Percentiles rank a stretch among this genome's conserved stretches.
Evolutionary conservation across 805 yeast species (phyloP).

Genomic region (Torulaspora indica): DNA sequence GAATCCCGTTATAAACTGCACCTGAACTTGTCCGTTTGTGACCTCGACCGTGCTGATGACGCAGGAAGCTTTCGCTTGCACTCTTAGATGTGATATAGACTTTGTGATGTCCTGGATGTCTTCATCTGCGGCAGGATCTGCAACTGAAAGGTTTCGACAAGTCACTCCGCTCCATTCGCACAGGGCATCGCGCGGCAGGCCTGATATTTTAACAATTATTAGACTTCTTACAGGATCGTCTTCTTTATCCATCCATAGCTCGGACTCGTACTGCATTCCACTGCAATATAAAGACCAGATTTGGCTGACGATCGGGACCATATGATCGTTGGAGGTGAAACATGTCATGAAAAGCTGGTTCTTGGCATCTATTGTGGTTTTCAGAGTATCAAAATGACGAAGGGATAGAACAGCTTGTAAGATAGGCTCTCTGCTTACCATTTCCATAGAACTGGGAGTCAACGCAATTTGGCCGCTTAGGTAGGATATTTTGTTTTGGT

Average conservation of each 20-base stretch:
- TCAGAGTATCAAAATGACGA: slow-evolving; percentile 68
- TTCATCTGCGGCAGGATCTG: slow-evolving; percentile 43
- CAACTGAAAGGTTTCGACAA: slow-evolving; percentile 36
- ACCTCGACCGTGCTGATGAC: slow-evolving; percentile 5
- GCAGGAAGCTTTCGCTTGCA: background rate
- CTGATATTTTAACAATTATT: slow-evolving; percentile 50
- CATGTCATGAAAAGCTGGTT: slow-evolving; percentile 50
- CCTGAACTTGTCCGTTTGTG: slow-evolving; percentile 3
- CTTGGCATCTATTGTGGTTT: slow-evolving; percentile 46
- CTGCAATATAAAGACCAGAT: slow-evolving; percentile 47
- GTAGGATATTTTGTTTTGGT: slow-evolving; percentile 48
- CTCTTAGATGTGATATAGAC: background rate
- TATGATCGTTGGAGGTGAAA: slow-evolving; percentile 41
- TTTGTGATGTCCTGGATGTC: slow-evolving; percentile 16
- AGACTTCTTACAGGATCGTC: slow-evolving; percentile 33
- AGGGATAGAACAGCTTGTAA: slow-evolving; percentile 53
- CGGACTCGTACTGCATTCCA: slow-evolving; percentile 20
- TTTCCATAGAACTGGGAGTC: slow-evolving; percentile 63
- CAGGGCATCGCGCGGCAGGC: slow-evolving; percentile 57
- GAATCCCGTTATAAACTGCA: slow-evolving; percentile 23
- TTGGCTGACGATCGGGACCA: slow-evolving; percentile 34
- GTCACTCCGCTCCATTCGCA: slow-evolving; percentile 75
- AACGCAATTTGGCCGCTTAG: slow-evolving; percentile 92
- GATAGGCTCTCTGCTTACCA: slow-evolving; percentile 32
- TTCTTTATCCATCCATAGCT: slow-evolving; percentile 25